Percentiles rank a stretch among this genome's conserved stretches.
Evolutionary conservation across 371 early-diverging fungal genomes (phyloP).

Genomic region (Neoconidiobolus thromboides): DNA sequence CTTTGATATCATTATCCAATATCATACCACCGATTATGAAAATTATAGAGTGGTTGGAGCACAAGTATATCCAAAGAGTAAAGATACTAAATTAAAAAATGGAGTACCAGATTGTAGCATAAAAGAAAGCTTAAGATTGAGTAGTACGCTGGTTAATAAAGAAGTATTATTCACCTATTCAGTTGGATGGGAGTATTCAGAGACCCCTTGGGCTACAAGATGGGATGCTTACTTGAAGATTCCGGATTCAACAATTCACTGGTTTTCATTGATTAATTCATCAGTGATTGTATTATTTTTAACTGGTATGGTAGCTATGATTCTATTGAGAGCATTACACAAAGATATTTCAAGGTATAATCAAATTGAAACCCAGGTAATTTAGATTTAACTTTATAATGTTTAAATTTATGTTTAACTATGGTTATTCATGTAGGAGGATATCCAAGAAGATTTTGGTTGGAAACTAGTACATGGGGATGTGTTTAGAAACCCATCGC

Average conservation of each 20-base stretch:
- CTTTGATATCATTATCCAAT: constrained; percentile 64
- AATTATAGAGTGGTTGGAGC: constrained; percentile 81
- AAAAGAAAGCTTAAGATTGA: no score
- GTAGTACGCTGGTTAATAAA: constrained; percentile 11
- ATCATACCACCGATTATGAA: constrained; percentile 39
- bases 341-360: constrained; percentile 81
- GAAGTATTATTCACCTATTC: constrained; percentile 64
- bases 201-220: constrained; percentile 76
- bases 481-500: constrained; percentile 73
- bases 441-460: constrained; percentile 76
- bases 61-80: constrained; percentile 36
- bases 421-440: constrained; percentile 22
- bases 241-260: constrained; percentile 66
- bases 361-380: constrained; percentile 34
- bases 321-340: constrained; percentile 59
- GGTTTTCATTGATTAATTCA: constrained; percentile 72
- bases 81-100: no score
- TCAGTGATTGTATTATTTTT: constrained; percentile 75
- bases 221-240: constrained; percentile 83
- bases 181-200: constrained; percentile 51
- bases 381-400: neutral
- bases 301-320: constrained; percentile 72
- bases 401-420: neutral
- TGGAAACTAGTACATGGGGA: constrained; percentile 86
- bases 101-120: no score